Evolutionary conservation across 441 rosid genomes (phyloP), one percentile per base, ranked within the genome.

Genomic region (Populus tomentosa): DNA sequence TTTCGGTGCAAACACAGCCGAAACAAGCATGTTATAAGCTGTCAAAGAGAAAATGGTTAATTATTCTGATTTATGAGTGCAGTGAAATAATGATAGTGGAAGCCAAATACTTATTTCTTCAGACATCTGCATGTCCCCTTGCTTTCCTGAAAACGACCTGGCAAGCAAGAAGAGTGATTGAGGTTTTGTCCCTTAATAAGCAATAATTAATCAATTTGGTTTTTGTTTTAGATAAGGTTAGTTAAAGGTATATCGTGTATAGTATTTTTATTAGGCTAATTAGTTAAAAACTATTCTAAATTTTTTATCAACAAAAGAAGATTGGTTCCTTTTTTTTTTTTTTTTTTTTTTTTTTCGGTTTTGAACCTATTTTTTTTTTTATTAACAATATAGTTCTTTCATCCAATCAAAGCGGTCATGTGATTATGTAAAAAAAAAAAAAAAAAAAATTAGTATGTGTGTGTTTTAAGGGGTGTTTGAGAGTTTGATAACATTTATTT

Each of bases 31-130:
- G 1, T 38, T 30, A 30, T 30, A 1, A 33, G 3, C 6, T 1
- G 62, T 30, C 1, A 33, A 6, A 62, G 30, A 20, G 35, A 21
- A n/a, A 10, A 26, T 10, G 14, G 2, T 26, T 13, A 20, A 26
- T 56, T 70, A 33, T 59, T 50, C 21, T 3, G 18, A 50, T 8
- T 71, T 35, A 7, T 35, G 38, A 35, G 8, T 35, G 59, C 67
- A 69, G 16, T 78, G 76, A 81, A 74, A 83, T 77, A n/a, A 72
- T 30, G 32, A 30, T 30, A 30, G 32, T 30, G 32, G 80, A 69
- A 64, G 56, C 24, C 30, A 68, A 63, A 20, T 30, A 3, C 4
- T 26, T 62, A 38, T 75, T 71, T 32, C 38, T 35, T 35, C 6
- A 42, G 26, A 73, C 23, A 50, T 53, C 68, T 67, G 70, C 62